Conservation (phyloP, 2,329 filamentous ascomycete species). For the Fusarium sp. region DNA sequence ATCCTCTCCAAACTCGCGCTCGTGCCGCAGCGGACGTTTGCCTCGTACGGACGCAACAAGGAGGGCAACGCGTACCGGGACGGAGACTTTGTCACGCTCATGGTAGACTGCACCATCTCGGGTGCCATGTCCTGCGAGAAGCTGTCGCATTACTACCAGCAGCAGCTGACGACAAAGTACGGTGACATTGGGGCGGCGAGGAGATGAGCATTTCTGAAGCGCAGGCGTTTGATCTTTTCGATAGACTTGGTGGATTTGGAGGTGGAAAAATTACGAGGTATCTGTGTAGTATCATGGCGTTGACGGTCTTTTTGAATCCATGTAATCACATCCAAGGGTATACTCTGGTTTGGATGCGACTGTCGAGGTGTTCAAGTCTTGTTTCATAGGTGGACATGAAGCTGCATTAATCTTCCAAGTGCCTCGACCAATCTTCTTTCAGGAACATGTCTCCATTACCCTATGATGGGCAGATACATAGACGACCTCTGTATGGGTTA, state of each 20-base stretch:
- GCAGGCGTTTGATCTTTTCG: constrained; percentile 22
- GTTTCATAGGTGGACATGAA: constrained; percentile 2
- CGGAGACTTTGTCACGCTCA: constrained; percentile 86
- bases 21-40: constrained; percentile 86
- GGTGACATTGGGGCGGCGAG: constrained; percentile 13
- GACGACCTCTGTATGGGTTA: background rate
- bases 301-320: constrained; percentile 12
- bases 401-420: background rate
- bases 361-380: background rate
- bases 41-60: constrained; percentile 75
- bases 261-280: constrained; percentile 6
- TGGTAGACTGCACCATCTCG: constrained; percentile 76
- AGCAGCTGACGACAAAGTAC: constrained; percentile 60
- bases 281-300: constrained; percentile 27
- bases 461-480: constrained; percentile 2
- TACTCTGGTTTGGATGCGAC: background rate
- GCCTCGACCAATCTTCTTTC: background rate
- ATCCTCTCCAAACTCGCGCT: constrained; percentile 90
- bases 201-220: constrained; percentile 23
- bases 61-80: constrained; percentile 78
- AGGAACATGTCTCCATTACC: background rate
- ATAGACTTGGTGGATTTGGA: constrained; percentile 20
- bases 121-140: constrained; percentile 74
- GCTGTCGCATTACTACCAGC: constrained; percentile 70
- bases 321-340: background rate